Conservation (phyloP, 2,329 filamentous ascomycete species). For the Chaetothyriales sp. region DNA sequence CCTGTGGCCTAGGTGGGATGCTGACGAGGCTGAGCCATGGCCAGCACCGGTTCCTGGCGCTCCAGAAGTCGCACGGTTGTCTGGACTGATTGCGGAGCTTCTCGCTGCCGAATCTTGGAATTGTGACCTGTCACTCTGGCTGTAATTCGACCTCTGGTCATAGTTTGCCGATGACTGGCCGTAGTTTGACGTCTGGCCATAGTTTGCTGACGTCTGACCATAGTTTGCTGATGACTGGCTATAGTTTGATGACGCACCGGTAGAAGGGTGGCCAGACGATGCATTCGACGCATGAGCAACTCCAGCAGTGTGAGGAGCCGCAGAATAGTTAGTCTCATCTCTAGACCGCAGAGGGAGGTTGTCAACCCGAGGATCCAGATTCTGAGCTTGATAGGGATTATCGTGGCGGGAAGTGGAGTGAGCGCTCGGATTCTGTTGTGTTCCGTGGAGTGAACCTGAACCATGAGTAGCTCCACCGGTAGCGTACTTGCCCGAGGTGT, state of each 20-base stretch:
- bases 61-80: conserved; percentile 2
- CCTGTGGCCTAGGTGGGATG: conserved; percentile 5
- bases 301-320: conserved; percentile 1
- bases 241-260: conserved; percentile 2
- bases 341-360: not conserved
- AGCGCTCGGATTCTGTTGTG: conserved; percentile 1
- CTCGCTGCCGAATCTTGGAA: not conserved
- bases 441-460: not conserved
- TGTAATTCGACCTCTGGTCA: not conserved
- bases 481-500: not conserved
- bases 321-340: not conserved
- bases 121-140: not conserved
- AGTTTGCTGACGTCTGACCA: not conserved
- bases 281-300: not conserved
- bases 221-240: not conserved
- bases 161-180: no score
- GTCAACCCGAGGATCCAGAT: conserved; percentile 10
- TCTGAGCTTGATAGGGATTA: conserved; percentile 6
- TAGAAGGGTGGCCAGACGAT: conserved; percentile 6
- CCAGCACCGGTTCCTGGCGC: conserved; percentile 11
- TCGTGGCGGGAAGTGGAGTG: conserved; percentile 3
- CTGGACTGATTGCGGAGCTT: conserved; percentile 1
- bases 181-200: not conserved
- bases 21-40: conserved; percentile 9
- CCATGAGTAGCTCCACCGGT: not conserved